Evolutionary conservation across 192 early-diverging fungal species (phyloP), one percentile per base, ranked within the genome.

Genomic region (Coemansia sp.): DNA sequence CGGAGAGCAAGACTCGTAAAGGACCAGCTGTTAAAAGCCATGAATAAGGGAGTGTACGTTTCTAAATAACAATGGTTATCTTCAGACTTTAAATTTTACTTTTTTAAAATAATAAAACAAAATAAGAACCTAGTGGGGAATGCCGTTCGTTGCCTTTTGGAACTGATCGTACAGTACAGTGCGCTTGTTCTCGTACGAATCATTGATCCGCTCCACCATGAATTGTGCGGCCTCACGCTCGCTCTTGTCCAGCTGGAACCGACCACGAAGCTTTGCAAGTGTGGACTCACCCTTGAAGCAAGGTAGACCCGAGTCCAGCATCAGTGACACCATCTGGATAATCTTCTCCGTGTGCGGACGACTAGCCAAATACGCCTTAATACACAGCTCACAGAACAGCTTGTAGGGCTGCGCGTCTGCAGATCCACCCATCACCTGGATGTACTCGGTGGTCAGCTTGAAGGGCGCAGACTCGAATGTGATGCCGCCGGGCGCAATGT

Each of bases 401-500:
- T 87, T 84, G 82, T 93, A 99, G 13, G 89, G 85, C 61, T 94
- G 91, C 36, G 91, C 86, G 22, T 88, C 84, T 5, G 87, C 74
- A 41, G 90, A 87, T n/a, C 93, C 94, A 41, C 98, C 96, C 94
- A 99, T 94, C 36, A 99, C 91, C 66, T 92, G 85, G 49, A 99
- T 89, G 90, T 98, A 97, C 84, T 99, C 98, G 32, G 93, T 87
- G 0, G 98, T 99, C 66, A 99, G 82, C 77, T 99, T 99, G 89
- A 98, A 99, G 4, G 98, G 98, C 12, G 94, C 91, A 6, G 87
- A 92, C 78, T 99, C 98, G 69, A 99, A 93, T 18, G 87, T 95
- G 61, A 94, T 92, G 12, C 98, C 98, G 68, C 98, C 98, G 10
- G 97, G 96, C n/a, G 95, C 92, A 74, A 99, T 98, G 62, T 96